A percentile compares a stretch with the other conserved stretches of the same genome.
phyloP scores from a whole-genome alignment of 108 stramenopile species.

The Nannochloropsis salina region DNA sequence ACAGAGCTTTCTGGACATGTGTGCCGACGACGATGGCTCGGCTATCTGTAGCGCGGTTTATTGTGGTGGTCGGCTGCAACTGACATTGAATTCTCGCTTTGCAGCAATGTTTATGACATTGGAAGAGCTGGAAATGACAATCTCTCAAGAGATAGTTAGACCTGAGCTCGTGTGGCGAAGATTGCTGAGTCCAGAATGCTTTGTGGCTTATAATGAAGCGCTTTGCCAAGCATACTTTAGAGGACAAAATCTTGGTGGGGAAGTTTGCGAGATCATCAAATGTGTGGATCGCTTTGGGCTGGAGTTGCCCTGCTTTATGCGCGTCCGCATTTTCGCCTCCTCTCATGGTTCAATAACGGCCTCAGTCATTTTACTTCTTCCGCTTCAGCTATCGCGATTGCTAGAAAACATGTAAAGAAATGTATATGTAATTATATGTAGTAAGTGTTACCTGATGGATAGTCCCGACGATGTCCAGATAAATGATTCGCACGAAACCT shows the following conservation, averaged over 20 bases:
- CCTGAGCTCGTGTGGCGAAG: background rate
- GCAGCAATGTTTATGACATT: slow-evolving; percentile 20
- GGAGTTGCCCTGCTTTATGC: background rate
- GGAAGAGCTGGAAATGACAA: background rate
- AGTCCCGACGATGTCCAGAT: no score
- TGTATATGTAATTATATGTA: no score
- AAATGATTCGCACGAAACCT: no score
- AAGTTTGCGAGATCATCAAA: background rate
- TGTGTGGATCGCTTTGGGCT: slow-evolving; percentile 9
- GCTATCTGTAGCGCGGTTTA: slow-evolving; percentile 12
- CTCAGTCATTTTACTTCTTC: background rate
- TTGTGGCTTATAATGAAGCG: background rate
- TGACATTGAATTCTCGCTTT: slow-evolving; percentile 7
- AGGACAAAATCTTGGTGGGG: background rate
- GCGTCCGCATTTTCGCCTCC: background rate
- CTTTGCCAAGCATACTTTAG: slow-evolving; percentile 14
- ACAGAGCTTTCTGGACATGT: slow-evolving; percentile 15
- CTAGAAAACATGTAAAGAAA: background rate
- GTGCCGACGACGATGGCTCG: background rate
- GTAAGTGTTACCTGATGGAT: no score
- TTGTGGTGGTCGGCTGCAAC: background rate
- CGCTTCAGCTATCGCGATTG: background rate
- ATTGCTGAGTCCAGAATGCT: background rate
- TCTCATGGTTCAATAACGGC: background rate
- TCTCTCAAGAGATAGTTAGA: background rate